Base-by-base conservation (phyloP, 1,284 basidiomycete genomes). In the Marasmius oreades region DNA sequence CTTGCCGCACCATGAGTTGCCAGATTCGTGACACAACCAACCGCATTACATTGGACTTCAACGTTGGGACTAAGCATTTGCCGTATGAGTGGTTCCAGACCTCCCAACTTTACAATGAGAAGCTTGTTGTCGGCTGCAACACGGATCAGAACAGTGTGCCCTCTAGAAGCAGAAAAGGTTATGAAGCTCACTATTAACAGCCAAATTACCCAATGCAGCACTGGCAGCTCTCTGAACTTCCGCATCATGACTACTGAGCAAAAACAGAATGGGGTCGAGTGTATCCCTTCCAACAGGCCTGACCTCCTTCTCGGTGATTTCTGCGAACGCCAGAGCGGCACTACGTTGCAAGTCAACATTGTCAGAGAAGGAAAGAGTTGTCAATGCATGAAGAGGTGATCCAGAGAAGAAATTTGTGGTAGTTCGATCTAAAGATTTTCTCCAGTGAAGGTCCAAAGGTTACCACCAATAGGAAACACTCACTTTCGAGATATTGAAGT, bases 11-110 rank as follows among this genome's bases (percentile, higher is more conserved):
- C 95, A 75, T 99, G 96, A 1, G 96, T 99, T 18, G 97, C 97
- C 55, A 99, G 81, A 72, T 99, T 99, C 36, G 97, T 99, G 56
- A 99, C 95, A 72, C 97, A 99, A 36, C 97, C 97, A 36, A 99
- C 97, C n/a, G 97, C 97, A 69, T 99, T 99, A 78, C 97, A 99
- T 73, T 99, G 97, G 1, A 99, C 97, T 71, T 99, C 97, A 42
- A 99, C 96, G 69, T 99, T 99, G 5, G 96, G 95, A 66, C 93
- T 95, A 55, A 98, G 86, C 97, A 99, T 99, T 73, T 99, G 97
- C 57, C 95, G 88, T 68, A 99, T 99, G 66, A 99, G 82, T 53
- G 96, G 97, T 71, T 99, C 97, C 43, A 99, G 85, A 52, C 97
- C 97, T 52, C 96, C 96, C 48, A 99, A 85, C 71, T 96, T 95